Evolutionary conservation across 2,329 filamentous ascomycete species (phyloP).

Genomic region (Blumeria hordei): DNA sequence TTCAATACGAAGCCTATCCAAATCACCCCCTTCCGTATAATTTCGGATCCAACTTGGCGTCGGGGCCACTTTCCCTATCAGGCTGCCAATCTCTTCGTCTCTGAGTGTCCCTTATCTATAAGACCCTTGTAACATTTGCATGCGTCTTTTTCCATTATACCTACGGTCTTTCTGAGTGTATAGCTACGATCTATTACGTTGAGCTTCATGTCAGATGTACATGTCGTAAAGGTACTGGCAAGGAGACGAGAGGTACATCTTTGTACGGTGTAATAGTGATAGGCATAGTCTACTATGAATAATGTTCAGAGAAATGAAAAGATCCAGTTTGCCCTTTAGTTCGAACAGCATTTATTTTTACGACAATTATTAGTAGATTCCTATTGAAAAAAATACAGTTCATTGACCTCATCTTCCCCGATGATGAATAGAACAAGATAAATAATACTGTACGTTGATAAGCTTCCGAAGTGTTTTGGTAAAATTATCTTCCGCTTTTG

Average conservation of each 20-base stretch:
- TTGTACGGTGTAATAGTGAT: slow-evolving; percentile 18
- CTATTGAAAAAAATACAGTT: too few species aligned
- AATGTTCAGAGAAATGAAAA: too few species aligned
- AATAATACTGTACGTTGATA: too few species aligned
- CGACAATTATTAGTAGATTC: too few species aligned
- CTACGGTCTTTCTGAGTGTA: slow-evolving; percentile 11
- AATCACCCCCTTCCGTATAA: slow-evolving; percentile 10
- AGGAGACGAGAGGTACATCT: slow-evolving; percentile 14
- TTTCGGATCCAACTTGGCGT: slow-evolving; percentile 15
- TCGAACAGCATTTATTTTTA: too few species aligned
- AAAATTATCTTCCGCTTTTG: too few species aligned
- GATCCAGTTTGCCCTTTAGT: too few species aligned
- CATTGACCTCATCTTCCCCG: too few species aligned
- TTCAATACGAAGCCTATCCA: slow-evolving; percentile 6
- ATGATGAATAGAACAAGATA: too few species aligned
- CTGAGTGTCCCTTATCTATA: slow-evolving; percentile 10
- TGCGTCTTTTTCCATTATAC: slow-evolving; percentile 11
- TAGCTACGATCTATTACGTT: slow-evolving; percentile 5
- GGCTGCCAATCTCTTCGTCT: slow-evolving; percentile 13
- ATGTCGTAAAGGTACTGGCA: slow-evolving; percentile 8
- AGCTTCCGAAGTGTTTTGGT: too few species aligned
- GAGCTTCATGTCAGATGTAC: slow-evolving; percentile 9
- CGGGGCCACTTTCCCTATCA: slow-evolving; percentile 11
- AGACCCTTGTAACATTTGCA: slow-evolving; percentile 12
- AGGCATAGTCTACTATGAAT: slow-evolving; percentile 12